A percentile compares a stretch with the other conserved stretches of the same genome.
phyloP scores from a whole-genome alignment of 2,329 filamentous ascomycete species.

The Ramichloridium luteum region DNA sequence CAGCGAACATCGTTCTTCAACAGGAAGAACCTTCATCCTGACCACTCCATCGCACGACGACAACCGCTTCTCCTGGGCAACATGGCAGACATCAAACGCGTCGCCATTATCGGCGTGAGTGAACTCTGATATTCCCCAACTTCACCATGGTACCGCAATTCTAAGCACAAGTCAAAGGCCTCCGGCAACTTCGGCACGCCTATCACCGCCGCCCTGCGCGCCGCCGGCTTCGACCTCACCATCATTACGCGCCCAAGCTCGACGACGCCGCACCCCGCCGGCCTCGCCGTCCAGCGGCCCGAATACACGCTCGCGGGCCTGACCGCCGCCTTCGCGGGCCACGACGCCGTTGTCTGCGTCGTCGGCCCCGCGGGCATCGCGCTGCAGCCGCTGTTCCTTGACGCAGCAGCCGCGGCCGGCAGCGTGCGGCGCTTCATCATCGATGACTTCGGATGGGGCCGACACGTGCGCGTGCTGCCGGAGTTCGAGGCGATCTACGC shows the following conservation, averaged over 20 bases:
- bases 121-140: background rate
- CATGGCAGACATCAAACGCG: background rate
- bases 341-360: slow-evolving; percentile 13
- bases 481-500: slow-evolving; percentile 7
- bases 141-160: background rate
- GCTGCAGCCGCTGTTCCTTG: slow-evolving; percentile 7
- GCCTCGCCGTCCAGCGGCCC: slow-evolving; percentile 22
- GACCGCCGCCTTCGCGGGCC: slow-evolving; percentile 26
- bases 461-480: slow-evolving; percentile 5
- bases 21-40: no score
- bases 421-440: slow-evolving; percentile 11
- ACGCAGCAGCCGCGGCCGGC: slow-evolving; percentile 9
- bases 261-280: slow-evolving; percentile 21
- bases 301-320: slow-evolving; percentile 35
- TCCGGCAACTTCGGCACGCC: slow-evolving; percentile 14
- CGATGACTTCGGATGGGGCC: slow-evolving; percentile 21
- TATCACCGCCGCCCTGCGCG: slow-evolving; percentile 9
- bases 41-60: no score
- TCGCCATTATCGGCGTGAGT: background rate
- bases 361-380: slow-evolving; percentile 8
- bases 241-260: slow-evolving; percentile 38
- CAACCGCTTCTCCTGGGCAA: background rate
- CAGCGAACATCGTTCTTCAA: no score
- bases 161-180: slow-evolving; percentile 5
- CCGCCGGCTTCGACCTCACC: slow-evolving; percentile 36